Percentiles rank a stretch among this genome's conserved stretches.
Conservation (phyloP, 202 grass and related monocot species). For the Musa balbisiana region DNA sequence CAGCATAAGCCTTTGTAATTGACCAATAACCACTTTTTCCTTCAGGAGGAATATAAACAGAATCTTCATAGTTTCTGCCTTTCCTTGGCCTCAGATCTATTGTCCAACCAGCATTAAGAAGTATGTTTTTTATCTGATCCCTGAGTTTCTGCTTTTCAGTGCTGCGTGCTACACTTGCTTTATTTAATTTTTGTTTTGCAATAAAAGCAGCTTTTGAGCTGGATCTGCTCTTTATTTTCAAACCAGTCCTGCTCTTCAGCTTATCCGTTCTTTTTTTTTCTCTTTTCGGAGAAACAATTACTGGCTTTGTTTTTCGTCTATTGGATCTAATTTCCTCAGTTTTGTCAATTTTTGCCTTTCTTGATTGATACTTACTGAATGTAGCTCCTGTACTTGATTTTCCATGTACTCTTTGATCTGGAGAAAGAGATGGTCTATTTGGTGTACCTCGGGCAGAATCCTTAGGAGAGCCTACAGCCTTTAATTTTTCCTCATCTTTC, state of each 20-base stretch:
- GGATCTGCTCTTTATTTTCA: not conserved
- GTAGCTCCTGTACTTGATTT: slow-evolving; percentile 2
- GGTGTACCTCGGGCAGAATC: slow-evolving; percentile 24
- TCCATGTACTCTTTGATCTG: slow-evolving; percentile 14
- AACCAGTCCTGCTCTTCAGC: not conserved
- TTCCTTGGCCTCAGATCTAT: slow-evolving; percentile 83
- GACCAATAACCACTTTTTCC: slow-evolving; percentile 92
- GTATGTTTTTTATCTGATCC: slow-evolving; percentile 69
- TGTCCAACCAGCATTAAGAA: slow-evolving; percentile 73
- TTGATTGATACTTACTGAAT: slow-evolving; percentile 28
- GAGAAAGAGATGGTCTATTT: slow-evolving; percentile 32
- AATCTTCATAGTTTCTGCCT: slow-evolving; percentile 77
- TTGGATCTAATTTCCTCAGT: slow-evolving; percentile 10
- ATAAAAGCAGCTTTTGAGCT: not conserved
- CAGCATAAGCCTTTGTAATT: slow-evolving; percentile 75
- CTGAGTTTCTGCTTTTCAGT: slow-evolving; percentile 67
- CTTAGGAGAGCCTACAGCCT: slow-evolving; percentile 14
- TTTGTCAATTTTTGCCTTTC: slow-evolving; percentile 5
- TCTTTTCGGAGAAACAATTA: slow-evolving; percentile 6
- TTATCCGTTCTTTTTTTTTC: not conserved
- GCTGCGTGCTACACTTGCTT: slow-evolving; percentile 13
- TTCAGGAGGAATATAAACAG: slow-evolving; percentile 82
- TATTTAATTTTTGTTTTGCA: not conserved
- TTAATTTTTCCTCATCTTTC: slow-evolving; percentile 20
- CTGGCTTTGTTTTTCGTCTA: not conserved